Conservation (phyloP, 2,329 filamentous ascomycete species). For the Tolypocladium cylindrosporum region DNA sequence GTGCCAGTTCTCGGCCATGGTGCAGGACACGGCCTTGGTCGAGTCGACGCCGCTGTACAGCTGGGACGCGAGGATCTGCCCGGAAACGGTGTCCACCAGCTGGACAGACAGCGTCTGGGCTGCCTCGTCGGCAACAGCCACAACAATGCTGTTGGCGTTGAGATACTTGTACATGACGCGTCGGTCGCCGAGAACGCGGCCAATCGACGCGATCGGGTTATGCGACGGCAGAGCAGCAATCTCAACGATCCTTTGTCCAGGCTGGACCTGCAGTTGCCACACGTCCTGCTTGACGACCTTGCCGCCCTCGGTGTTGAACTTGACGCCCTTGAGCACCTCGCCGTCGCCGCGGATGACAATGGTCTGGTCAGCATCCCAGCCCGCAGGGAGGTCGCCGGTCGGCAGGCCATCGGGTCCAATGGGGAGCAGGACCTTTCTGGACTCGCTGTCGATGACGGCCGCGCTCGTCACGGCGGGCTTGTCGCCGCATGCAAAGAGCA, state of each 20-base stretch:
- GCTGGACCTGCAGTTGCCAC: conserved; percentile 65
- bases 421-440: conserved; percentile 43
- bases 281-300: conserved; percentile 35
- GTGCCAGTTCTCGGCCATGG: conserved; percentile 92
- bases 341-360: conserved; percentile 42
- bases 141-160: conserved; percentile 73
- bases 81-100: conserved; percentile 78
- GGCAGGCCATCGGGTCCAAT: conserved; percentile 38
- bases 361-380: conserved; percentile 38
- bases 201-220: conserved; percentile 89
- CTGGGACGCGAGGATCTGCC: conserved; percentile 63
- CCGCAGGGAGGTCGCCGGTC: conserved; percentile 33
- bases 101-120: conserved; percentile 58
- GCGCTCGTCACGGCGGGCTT: conserved; percentile 25
- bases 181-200: conserved; percentile 82
- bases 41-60: conserved; percentile 66
- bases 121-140: conserved; percentile 56
- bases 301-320: conserved; percentile 33
- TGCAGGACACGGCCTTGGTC: conserved; percentile 62
- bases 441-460: conserved; percentile 40
- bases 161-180: conserved; percentile 97
- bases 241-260: conserved; percentile 56
- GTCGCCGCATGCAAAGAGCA: conserved; percentile 10
- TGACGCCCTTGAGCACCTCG: conserved; percentile 44
- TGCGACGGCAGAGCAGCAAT: conserved; percentile 61